Percentiles rank a stretch among this genome's conserved stretches.
Evolutionary conservation across 108 stramenopile genomes (phyloP).

Genomic region (Pseudonitzschia delicatissima): DNA sequence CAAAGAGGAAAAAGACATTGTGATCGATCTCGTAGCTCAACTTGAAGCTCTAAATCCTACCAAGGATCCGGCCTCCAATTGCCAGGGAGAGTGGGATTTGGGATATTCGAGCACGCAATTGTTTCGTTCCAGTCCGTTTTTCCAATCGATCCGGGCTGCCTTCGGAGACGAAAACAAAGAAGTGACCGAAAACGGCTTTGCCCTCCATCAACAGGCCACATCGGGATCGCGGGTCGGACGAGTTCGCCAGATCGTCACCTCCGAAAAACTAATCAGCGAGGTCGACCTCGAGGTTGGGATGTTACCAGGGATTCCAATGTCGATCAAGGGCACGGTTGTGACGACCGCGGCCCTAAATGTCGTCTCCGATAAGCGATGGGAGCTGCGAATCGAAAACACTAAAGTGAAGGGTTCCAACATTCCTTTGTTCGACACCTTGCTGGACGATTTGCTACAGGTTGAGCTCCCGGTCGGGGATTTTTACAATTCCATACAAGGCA

Average conservation of each 20-base stretch:
- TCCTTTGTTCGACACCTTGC: slow-evolving; percentile 65
- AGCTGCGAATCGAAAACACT: slow-evolving; percentile 55
- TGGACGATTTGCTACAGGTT: slow-evolving; percentile 60
- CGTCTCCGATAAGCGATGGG: slow-evolving; percentile 61
- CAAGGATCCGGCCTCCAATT: slow-evolving; percentile 59
- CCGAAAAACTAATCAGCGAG: slow-evolving; percentile 40
- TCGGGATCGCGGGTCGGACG: slow-evolving; percentile 66
- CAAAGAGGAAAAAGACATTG: slow-evolving; percentile 61
- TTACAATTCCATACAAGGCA: slow-evolving; percentile 54
- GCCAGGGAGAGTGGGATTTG: slow-evolving; percentile 83
- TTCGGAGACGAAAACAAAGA: slow-evolving; percentile 60
- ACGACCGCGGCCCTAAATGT: slow-evolving; percentile 61
- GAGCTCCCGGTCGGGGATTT: slow-evolving; percentile 74
- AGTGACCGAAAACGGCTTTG: slow-evolving; percentile 67
- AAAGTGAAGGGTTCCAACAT: slow-evolving; percentile 79
- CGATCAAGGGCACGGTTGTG: slow-evolving; percentile 70
- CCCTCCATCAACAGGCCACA: slow-evolving; percentile 74
- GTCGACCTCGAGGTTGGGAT: slow-evolving; percentile 78
- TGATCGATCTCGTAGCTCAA: slow-evolving; percentile 78
- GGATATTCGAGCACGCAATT: slow-evolving; percentile 75
- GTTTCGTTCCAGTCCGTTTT: slow-evolving; percentile 82
- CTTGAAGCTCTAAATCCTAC: slow-evolving; percentile 83
- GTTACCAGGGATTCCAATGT: slow-evolving; percentile 68
- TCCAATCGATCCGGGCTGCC: slow-evolving; percentile 59
- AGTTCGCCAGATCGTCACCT: slow-evolving; percentile 67